phyloP scores from a whole-genome alignment of 352 stramenopile species.

The Phytopythium litorale region DNA sequence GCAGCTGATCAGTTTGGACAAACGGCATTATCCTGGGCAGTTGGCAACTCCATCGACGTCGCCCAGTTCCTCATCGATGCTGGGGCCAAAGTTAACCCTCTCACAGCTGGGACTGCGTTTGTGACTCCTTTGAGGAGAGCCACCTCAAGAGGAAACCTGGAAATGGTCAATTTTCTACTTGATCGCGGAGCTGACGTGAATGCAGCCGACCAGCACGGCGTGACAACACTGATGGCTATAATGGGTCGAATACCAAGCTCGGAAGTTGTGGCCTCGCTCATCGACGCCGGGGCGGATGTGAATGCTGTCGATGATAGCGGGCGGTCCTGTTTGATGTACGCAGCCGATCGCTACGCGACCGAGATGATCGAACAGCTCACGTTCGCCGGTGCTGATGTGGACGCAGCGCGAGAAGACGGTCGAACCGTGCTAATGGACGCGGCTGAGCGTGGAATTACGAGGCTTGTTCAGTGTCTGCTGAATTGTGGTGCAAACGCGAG shows the following conservation, averaged over 20 bases:
- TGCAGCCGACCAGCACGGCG: neutral
- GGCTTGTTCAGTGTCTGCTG: neutral
- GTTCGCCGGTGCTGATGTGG: neutral
- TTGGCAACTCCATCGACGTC: neutral
- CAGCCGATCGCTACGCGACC: neutral
- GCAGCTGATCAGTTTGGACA: neutral
- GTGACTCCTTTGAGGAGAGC: neutral
- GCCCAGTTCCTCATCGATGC: neutral
- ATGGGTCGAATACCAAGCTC: neutral
- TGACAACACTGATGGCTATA: neutral
- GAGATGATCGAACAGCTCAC: neutral
- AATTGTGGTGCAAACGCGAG: neutral
- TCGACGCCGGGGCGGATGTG: neutral
- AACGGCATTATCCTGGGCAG: neutral
- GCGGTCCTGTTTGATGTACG: neutral
- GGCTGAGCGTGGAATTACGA: neutral
- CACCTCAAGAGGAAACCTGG: neutral
- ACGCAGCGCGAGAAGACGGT: neutral
- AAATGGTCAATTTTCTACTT: neutral
- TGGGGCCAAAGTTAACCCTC: neutral
- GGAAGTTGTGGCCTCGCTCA: neutral
- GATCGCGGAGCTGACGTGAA: neutral
- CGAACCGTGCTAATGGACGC: slow-evolving; percentile 1
- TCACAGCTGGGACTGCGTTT: too few relatives aligned
- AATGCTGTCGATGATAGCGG: neutral